phyloP scores from a whole-genome alignment of 2,329 filamentous ascomycete genomes.

The Alternaria novae-zelandiae region DNA sequence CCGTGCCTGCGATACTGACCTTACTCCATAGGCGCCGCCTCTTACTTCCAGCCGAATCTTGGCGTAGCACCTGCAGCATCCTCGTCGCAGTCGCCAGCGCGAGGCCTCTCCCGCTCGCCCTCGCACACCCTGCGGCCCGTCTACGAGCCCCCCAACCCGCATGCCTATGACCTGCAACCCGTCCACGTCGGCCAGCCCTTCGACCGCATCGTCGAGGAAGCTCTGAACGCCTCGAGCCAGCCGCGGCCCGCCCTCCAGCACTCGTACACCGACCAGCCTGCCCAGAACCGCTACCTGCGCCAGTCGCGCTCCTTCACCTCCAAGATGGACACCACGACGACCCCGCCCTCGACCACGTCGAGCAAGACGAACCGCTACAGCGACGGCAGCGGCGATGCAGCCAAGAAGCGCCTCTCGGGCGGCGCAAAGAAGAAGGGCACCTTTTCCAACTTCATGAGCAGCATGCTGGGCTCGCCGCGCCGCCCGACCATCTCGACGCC shows the following conservation, averaged over 20 bases:
- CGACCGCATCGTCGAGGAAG: slow-evolving; percentile 45
- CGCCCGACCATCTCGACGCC: slow-evolving; percentile 96
- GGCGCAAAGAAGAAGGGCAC: slow-evolving; percentile 51
- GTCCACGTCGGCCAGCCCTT: slow-evolving; percentile 46
- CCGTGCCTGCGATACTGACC: background rate
- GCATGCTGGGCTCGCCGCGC: slow-evolving; percentile 69
- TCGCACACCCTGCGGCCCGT: slow-evolving; percentile 12
- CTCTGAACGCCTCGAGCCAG: slow-evolving; percentile 21
- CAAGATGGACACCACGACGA: slow-evolving; percentile 50
- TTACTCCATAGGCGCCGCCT: slow-evolving; percentile 8
- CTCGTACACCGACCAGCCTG: slow-evolving; percentile 34
- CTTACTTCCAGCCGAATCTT: slow-evolving; percentile 26
- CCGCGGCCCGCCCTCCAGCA: slow-evolving; percentile 38
- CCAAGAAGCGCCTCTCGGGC: slow-evolving; percentile 42
- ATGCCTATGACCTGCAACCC: slow-evolving; percentile 15
- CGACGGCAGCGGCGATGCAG: slow-evolving; percentile 40
- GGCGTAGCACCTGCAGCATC: slow-evolving; percentile 5
- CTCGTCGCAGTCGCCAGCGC: background rate
- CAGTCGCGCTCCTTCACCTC: slow-evolving; percentile 53
- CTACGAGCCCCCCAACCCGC: slow-evolving; percentile 6
- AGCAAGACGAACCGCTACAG: slow-evolving; percentile 48
- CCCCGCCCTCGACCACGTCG: slow-evolving; percentile 44
- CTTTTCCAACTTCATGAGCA: slow-evolving; percentile 50
- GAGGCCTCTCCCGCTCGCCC: background rate
- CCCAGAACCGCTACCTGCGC: slow-evolving; percentile 36